Conservation (phyloP, 495 filamentous ascomycete genomes). For the Cryomyces minteri region DNA sequence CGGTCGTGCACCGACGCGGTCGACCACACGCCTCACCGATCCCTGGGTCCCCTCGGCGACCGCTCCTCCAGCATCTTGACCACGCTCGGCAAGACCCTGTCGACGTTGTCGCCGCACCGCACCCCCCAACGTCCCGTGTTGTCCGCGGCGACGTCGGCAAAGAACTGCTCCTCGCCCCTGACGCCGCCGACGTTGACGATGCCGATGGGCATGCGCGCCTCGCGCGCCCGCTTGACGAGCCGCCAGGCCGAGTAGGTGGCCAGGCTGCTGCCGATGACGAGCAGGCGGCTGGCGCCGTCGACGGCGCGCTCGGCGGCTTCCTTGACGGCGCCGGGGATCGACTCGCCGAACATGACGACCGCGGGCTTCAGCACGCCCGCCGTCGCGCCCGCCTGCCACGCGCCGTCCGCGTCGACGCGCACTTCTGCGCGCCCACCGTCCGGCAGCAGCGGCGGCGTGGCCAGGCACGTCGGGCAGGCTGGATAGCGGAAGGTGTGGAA, state of each 20-base stretch:
- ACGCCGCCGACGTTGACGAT: conserved; percentile 24
- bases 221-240: conserved; percentile 63
- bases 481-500: conserved; percentile 88
- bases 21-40: no score
- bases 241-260: conserved; percentile 94
- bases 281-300: conserved; percentile 49
- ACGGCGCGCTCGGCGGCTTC: conserved; percentile 60
- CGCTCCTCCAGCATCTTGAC: conserved; percentile 10
- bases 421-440: conserved; percentile 41
- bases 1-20: no score
- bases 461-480: conserved; percentile 64
- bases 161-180: conserved; percentile 19
- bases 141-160: conserved; percentile 3
- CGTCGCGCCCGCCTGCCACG: conserved; percentile 31
- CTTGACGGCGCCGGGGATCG: conserved; percentile 48
- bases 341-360: conserved; percentile 93
- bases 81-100: conserved; percentile 14
- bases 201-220: conserved; percentile 64
- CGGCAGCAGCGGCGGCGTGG: conserved; percentile 37
- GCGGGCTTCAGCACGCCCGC: conserved; percentile 78
- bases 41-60: not conserved
- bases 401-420: conserved; percentile 62
- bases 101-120: conserved; percentile 12
- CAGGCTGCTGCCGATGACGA: conserved; percentile 75
- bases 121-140: conserved; percentile 13